phyloP scores from a whole-genome alignment of 2,329 filamentous ascomycete genomes.

The Calonectria honghensis region DNA sequence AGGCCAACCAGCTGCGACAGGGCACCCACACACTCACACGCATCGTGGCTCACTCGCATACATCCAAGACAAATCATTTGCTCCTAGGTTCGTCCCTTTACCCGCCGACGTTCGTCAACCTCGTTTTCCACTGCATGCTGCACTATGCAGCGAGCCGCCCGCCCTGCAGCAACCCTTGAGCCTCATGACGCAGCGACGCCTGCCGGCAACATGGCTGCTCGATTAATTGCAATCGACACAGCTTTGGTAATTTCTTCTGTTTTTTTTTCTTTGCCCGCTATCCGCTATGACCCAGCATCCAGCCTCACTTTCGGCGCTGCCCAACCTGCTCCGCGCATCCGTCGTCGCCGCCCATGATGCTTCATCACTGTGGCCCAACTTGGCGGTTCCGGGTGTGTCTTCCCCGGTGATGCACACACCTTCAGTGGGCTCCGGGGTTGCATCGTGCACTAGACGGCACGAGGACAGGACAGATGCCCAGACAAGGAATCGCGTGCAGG shows the following conservation, averaged over 20 bases:
- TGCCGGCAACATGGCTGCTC: slow-evolving; percentile 22
- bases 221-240: slow-evolving; percentile 5
- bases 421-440: slow-evolving; percentile 44
- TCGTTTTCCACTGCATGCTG: slow-evolving; percentile 45
- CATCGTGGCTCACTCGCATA: slow-evolving; percentile 35
- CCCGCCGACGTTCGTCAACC: slow-evolving; percentile 47
- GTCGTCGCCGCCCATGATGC: slow-evolving; percentile 30
- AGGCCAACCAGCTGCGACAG: slow-evolving; percentile 30
- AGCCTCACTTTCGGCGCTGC: slow-evolving; percentile 16
- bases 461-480: slow-evolving; percentile 47
- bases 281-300: slow-evolving; percentile 3
- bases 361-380: slow-evolving; percentile 44
- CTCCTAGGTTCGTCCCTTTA: slow-evolving; percentile 46
- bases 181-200: slow-evolving; percentile 49
- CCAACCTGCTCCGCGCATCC: slow-evolving; percentile 21
- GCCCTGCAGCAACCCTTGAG: slow-evolving; percentile 52
- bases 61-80: slow-evolving; percentile 39
- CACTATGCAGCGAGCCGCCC: slow-evolving; percentile 51
- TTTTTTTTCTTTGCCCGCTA: not conserved
- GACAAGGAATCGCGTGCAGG: slow-evolving; percentile 42
- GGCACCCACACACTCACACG: slow-evolving; percentile 28
- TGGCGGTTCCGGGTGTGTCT: slow-evolving; percentile 29
- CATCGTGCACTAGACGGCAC: slow-evolving; percentile 48
- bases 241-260: not conserved
- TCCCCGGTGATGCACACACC: slow-evolving; percentile 44